These are phyloP conservation scores for Clathrospora elynae DNA, from an alignment of 2,329 filamentous ascomycete species.

Conservation along the genomic window DNA sequence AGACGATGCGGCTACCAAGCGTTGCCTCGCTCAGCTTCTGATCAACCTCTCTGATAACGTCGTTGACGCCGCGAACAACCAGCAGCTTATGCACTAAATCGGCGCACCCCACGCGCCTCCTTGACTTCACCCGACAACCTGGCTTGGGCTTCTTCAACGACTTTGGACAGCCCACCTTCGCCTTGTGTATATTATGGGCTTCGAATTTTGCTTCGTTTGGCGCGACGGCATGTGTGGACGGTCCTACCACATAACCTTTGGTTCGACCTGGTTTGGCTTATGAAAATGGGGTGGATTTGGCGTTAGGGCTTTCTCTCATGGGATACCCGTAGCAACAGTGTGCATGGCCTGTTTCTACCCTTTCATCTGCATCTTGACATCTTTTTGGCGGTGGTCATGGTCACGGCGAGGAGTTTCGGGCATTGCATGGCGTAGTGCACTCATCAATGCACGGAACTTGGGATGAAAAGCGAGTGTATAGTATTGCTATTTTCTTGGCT, in stretches of 20 bases:
- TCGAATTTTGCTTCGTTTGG: conserved; percentile 33
- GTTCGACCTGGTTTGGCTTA: conserved; percentile 23
- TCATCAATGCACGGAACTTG: conserved; percentile 18
- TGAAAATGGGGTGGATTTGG: conserved; percentile 29
- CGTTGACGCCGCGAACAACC: conserved; percentile 56
- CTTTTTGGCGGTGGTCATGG: conserved; percentile 25
- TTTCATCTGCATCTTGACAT: conserved; percentile 30
- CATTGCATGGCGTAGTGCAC: conserved; percentile 35
- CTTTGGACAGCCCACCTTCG: conserved; percentile 11
- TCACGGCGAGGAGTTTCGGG: conserved; percentile 38
- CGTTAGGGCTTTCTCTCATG: conserved; percentile 34
- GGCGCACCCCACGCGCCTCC: not conserved
- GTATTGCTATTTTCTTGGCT: conserved; percentile 21
- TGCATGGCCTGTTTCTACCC: conserved; percentile 23
- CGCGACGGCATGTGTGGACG: conserved; percentile 23
- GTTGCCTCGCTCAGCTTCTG: conserved; percentile 93
- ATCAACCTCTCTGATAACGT: conserved; percentile 95
- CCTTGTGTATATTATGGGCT: conserved; percentile 31
- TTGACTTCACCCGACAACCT: conserved; percentile 4
- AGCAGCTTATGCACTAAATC: conserved; percentile 44
- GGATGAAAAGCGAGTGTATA: conserved; percentile 35
- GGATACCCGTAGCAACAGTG: conserved; percentile 37
- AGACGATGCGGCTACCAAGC: conserved; percentile 96
- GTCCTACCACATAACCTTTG: conserved; percentile 25
- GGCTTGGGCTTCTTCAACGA: conserved; percentile 9